Percentiles rank a stretch among this genome's conserved stretches.
These are phyloP conservation scores for Circinella umbellata DNA, from an alignment of 371 early-diverging fungal genomes.

Conservation along the genomic window DNA sequence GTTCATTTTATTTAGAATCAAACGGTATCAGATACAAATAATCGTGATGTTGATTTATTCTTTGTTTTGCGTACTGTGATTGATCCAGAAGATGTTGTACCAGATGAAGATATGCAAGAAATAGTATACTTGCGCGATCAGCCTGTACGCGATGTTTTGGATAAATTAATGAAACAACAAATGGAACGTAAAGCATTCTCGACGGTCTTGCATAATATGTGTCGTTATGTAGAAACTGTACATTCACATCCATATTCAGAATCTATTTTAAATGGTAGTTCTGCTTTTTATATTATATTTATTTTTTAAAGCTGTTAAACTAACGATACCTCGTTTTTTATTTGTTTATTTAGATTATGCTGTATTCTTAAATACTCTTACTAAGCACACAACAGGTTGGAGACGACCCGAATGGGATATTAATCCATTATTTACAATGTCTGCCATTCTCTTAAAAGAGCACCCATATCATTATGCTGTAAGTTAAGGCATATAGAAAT, in stretches of 20 bases:
- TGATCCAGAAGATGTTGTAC: slow-evolving; percentile 60
- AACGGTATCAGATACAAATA: slow-evolving; percentile 40
- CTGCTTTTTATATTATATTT: no score
- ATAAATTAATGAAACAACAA: slow-evolving; percentile 62
- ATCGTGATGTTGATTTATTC: slow-evolving; percentile 59
- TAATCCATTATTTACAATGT: slow-evolving; percentile 56
- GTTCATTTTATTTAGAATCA: slow-evolving; percentile 43
- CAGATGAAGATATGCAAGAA: slow-evolving; percentile 52
- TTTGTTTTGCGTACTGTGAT: slow-evolving; percentile 61
- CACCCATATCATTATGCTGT: slow-evolving; percentile 52
- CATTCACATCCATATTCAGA: slow-evolving; percentile 58
- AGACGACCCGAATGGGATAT: slow-evolving; percentile 58
- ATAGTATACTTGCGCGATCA: slow-evolving; percentile 62
- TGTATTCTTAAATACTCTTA: slow-evolving; percentile 41
- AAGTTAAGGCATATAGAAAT: slow-evolving; percentile 1
- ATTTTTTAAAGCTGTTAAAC: background rate
- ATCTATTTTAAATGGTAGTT: slow-evolving; percentile 40
- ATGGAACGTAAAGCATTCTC: slow-evolving; percentile 63
- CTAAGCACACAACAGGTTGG: slow-evolving; percentile 56
- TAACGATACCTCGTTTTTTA: background rate
- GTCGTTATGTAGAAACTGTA: slow-evolving; percentile 59
- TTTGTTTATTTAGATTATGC: slow-evolving; percentile 35
- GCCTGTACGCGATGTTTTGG: slow-evolving; percentile 65
- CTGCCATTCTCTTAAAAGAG: slow-evolving; percentile 52
- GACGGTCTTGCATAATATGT: slow-evolving; percentile 57